Evolutionary conservation across 73 alveolate genomes (phyloP), one percentile per base, ranked within the genome.

Genomic region (Paramecium tetraurelia): DNA sequence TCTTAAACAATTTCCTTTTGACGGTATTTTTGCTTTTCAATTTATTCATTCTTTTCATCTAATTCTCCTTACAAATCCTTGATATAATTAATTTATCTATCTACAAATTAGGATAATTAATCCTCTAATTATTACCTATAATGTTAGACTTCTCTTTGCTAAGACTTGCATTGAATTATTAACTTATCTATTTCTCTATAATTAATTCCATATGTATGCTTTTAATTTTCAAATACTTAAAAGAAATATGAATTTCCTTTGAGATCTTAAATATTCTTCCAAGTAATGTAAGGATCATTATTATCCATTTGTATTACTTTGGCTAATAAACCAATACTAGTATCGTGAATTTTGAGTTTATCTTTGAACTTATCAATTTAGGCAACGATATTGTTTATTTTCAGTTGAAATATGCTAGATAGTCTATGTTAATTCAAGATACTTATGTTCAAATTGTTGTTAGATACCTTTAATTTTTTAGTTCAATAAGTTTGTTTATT

Each of bases 161-260:
- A 16, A 35, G 87, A 33, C 11, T 75, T 75, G 22, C 58, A 75
- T 75, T 75, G 59, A 0, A 75, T 7, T 12, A 75, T 29, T 7
- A 75, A 38, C 21, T 75, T 75, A 75, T 75, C 87, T 3, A 75
- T 75, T 75, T 75, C 87, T 41, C 87, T 29, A 75, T 75, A 75
- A 75, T 75, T 41, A 38, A 75, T 75, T 4, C 87, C 87, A 41
- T 75, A 75, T 11, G n/a, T 75, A 41, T 38, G 59, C 24, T 75
- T 75, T 35, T 75, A 75, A 20, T 75, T 75, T 20, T 75, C 87
- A 41, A 75, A 75, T 41, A 75, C 87, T 38, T 75, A 38, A 75
- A 75, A 75, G 68, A 75, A 75, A 75, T 75, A 75, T 11, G 12
- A 16, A 75, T 75, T 75, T 41, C 87, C 87, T 36, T 75, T 75